These are phyloP conservation scores for Multifurca ochricompacta DNA, from an alignment of 768 basidiomycete genomes.

Conservation along the genomic window DNA sequence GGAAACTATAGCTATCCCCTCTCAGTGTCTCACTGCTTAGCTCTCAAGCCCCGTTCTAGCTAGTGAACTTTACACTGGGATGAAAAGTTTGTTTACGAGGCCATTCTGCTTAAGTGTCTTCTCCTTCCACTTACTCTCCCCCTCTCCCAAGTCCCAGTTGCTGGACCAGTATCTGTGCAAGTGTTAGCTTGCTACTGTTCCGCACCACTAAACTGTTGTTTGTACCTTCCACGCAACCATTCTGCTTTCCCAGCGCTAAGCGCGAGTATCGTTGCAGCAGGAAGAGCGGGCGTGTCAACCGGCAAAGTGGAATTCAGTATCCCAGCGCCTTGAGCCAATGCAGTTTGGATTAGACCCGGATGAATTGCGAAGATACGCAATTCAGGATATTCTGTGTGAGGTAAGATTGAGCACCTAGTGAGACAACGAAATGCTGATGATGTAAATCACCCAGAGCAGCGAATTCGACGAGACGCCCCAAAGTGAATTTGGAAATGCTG, in stretches of 20 bases:
- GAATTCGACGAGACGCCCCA: conserved; percentile 8
- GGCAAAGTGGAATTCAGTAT: not conserved
- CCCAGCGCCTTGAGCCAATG: not conserved
- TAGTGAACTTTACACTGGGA: not conserved
- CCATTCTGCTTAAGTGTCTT: not conserved
- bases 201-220: not conserved
- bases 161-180: conserved; percentile 42
- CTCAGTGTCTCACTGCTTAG: too few relatives aligned
- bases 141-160: not conserved
- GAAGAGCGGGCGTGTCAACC: not conserved
- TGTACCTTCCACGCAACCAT: conserved; percentile 11
- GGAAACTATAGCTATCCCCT: too few relatives aligned
- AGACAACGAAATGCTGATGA: not conserved
- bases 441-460: not conserved
- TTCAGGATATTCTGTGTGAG: conserved; percentile 1
- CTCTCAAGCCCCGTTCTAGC: too few relatives aligned
- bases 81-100: not conserved
- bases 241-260: conserved; percentile 10
- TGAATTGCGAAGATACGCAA: conserved; percentile 4
- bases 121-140: not conserved
- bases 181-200: conserved; percentile 18
- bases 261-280: not conserved
- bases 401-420: too few relatives aligned
- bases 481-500: not conserved
- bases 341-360: conserved; percentile 1